These are phyloP conservation scores for Leccinum fibrillosum DNA, from an alignment of 768 basidiomycete species.

Conservation along the genomic window DNA sequence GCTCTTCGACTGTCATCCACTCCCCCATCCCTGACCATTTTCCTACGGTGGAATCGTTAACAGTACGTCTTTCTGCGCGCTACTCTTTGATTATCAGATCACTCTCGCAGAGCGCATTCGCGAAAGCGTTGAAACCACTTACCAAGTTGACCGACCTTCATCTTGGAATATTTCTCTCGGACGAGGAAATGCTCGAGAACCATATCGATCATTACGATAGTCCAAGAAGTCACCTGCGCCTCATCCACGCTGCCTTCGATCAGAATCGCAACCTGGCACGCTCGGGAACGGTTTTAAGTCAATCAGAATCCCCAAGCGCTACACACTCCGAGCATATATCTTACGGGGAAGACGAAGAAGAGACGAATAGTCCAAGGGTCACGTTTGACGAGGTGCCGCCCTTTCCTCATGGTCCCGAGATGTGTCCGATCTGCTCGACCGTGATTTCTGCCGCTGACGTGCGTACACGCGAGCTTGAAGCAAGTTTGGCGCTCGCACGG, in stretches of 20 bases:
- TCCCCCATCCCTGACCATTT: constrained; percentile 61
- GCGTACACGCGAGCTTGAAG: constrained; percentile 44
- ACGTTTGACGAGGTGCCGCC: constrained; percentile 16
- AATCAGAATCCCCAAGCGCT: constrained; percentile 16
- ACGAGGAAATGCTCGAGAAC: constrained; percentile 44
- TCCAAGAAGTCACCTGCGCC: constrained; percentile 20
- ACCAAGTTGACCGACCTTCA: constrained; percentile 47
- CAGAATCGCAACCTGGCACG: background rate
- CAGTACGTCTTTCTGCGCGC: constrained; percentile 41
- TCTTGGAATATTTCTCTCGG: constrained; percentile 63
- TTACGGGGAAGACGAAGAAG: constrained; percentile 18
- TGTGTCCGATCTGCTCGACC: constrained; percentile 37
- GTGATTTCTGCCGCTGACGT: constrained; percentile 28
- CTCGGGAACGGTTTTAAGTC: constrained; percentile 21
- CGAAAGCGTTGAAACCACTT: constrained; percentile 44
- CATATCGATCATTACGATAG: constrained; percentile 37
- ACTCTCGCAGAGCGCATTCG: constrained; percentile 39
- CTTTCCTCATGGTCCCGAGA: constrained; percentile 32
- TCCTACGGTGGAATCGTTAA: constrained; percentile 39
- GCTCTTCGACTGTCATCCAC: constrained; percentile 48
- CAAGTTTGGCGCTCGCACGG: constrained; percentile 43
- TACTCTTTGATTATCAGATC: constrained; percentile 1
- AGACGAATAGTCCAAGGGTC: background rate
- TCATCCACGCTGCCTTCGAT: constrained; percentile 9
- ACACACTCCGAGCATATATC: constrained; percentile 17